A percentile compares a stretch with the other conserved stretches of the same genome.
Conservation (phyloP, 345 rosid species). For the Lepidium didymum region DNA sequence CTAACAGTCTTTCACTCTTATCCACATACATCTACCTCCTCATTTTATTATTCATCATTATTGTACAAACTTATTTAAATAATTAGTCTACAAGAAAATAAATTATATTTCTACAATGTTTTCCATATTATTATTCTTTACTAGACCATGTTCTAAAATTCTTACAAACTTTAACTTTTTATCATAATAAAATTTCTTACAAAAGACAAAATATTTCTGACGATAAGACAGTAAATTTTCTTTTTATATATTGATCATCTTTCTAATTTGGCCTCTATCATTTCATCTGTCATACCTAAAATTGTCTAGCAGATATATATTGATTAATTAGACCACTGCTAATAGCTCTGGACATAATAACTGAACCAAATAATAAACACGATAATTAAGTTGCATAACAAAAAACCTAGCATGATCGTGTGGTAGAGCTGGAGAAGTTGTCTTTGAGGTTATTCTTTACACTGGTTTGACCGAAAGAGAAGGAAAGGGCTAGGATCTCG, state of each 20-base stretch:
- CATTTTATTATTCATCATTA: not conserved
- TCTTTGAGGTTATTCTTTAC: not conserved
- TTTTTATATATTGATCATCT: too few relatives aligned
- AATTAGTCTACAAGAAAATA: not conserved
- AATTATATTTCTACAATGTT: not conserved
- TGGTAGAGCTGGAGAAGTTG: conserved; percentile 1
- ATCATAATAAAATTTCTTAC: too few relatives aligned
- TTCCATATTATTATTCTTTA: not conserved
- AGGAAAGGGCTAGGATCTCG: conserved; percentile 29
- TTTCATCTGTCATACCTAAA: too few relatives aligned
- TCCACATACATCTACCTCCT: not conserved
- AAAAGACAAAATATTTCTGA: too few relatives aligned
- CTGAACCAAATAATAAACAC: too few relatives aligned
- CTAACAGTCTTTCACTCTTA: not conserved
- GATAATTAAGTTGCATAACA: not conserved
- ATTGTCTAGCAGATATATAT: too few relatives aligned
- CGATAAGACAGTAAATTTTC: too few relatives aligned
- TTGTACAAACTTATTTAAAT: not conserved
- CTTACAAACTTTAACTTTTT: not conserved
- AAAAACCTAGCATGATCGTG: not conserved
- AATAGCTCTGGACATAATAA: too few relatives aligned
- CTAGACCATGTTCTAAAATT: not conserved
- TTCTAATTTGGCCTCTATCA: too few relatives aligned
- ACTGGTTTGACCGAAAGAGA: conserved; percentile 15
- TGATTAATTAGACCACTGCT: too few relatives aligned